phyloP scores from a whole-genome alignment of 1,139 yeast genomes.

The Maudiozyma humilis region DNA sequence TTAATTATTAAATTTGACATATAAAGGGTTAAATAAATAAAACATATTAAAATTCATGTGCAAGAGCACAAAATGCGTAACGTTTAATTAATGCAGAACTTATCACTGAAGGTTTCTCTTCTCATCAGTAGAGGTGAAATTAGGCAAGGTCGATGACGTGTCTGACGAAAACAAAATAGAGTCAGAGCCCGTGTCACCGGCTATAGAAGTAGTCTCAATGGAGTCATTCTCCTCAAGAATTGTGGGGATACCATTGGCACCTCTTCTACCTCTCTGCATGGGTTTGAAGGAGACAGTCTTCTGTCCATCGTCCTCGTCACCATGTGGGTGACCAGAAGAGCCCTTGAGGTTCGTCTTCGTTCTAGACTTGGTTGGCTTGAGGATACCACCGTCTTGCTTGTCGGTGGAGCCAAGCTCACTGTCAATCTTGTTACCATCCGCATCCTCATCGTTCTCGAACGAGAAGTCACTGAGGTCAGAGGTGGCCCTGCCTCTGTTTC shows the following conservation, averaged over 20 bases:
- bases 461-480: constrained; percentile 28
- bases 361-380: constrained; percentile 3
- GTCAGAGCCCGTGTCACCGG: constrained; percentile 14
- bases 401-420: constrained; percentile 1
- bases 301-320: constrained; percentile 16
- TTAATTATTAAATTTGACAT: too few relatives aligned
- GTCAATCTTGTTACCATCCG: constrained; percentile 3
- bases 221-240: constrained; percentile 25
- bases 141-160: constrained; percentile 13
- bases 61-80: background rate
- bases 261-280: constrained; percentile 20
- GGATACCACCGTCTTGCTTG: background rate
- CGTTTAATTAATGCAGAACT: background rate
- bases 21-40: background rate
- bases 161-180: constrained; percentile 17
- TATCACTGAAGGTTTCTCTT: background rate
- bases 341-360: constrained; percentile 3
- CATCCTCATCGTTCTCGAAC: constrained; percentile 20
- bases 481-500: constrained; percentile 22
- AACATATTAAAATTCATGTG: background rate
- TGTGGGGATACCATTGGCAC: constrained; percentile 26
- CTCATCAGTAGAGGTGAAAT: constrained; percentile 6
- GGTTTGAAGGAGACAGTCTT: constrained; percentile 27
- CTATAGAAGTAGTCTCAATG: constrained; percentile 21
- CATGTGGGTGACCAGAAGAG: constrained; percentile 11